phyloP scores from a whole-genome alignment of 352 stramenopile genomes.

The Pythium plurisporium region DNA sequence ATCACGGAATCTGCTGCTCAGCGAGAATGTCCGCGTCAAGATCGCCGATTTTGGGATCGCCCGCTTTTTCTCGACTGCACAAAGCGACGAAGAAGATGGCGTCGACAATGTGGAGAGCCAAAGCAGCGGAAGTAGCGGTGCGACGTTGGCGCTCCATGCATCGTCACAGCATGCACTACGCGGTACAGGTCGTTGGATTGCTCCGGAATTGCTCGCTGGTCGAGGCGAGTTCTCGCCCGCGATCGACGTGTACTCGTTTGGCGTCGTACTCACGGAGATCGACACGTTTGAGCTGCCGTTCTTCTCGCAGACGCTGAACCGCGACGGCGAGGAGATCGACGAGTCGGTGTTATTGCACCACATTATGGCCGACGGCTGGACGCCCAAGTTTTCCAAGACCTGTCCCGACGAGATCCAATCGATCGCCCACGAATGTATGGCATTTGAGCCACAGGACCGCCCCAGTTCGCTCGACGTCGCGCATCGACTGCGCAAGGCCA shows the following conservation, averaged over 20 bases:
- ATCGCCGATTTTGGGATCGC: conserved; percentile 67
- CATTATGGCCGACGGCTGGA: conserved; percentile 46
- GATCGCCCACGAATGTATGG: conserved; percentile 46
- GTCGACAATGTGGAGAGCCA: conserved; percentile 2
- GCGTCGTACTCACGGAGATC: conserved; percentile 53
- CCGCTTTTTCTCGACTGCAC: conserved; percentile 12
- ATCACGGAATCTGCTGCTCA: conserved; percentile 61
- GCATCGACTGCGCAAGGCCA: conserved; percentile 41
- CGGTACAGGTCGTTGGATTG: conserved; percentile 61
- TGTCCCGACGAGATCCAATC: conserved; percentile 42
- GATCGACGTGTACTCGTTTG: conserved; percentile 58
- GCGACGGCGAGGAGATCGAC: conserved; percentile 25
- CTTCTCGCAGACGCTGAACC: conserved; percentile 21
- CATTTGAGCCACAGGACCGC: conserved; percentile 27
- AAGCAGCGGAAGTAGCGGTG: neutral
- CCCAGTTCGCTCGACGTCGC: conserved; percentile 44
- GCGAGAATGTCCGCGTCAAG: conserved; percentile 53
- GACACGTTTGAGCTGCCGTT: conserved; percentile 51
- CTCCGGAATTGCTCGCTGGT: conserved; percentile 58
- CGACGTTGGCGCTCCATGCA: neutral
- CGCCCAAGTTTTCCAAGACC: conserved; percentile 36
- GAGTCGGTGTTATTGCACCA: conserved; percentile 47
- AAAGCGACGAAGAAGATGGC: neutral
- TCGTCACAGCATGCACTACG: conserved; percentile 32
- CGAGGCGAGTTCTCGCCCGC: conserved; percentile 38